Evolutionary conservation across 2,329 filamentous ascomycete species (phyloP), one percentile per base, ranked within the genome.

Genomic region (Thermomyces lanuginosus): DNA sequence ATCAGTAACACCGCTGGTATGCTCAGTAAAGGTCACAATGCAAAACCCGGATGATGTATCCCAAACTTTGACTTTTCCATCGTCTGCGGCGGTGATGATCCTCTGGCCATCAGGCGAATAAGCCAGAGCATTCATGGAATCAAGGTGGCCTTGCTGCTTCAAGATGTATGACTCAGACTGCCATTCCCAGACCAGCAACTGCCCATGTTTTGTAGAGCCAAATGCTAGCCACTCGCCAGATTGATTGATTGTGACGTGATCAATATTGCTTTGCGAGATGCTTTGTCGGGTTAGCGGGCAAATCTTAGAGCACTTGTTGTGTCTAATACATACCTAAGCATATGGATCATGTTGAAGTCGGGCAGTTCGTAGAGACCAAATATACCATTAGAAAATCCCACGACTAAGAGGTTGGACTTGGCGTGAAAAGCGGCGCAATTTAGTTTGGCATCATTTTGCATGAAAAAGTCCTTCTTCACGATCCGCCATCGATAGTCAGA

Each of bases 141-240:
- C 89, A 38, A 92, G 84, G 54, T 98, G 89, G 0, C 86, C 89
- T 53, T 95, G 89, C 47, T 98, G 89, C 56, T 98, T 98, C 24
- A 98, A 62, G 32, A 98, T 91, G 52, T 98, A 98, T 4, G 86
- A 95, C 53, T 98, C 91, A 0, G 89, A 98, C 49, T 95, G 86
- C 84, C 91, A 98, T 51, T 98, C 89, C 89, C 89, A 98, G 3
- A 98, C 89, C 3, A 98, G 60, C n/a, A 98, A 63, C 48, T 98
- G 89, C 1, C 91, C 91, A 4, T 92, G 66, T 43, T 91, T 91
- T 2, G 89, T 92, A 1, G 91, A 89, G 8, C 86, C 89, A 50
- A 98, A 93, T 0, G 91, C 91, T 12, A 98, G 61, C 89, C 89
- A 98, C 57, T 95, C 86, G 27, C 89, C 89, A 16, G 76, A 80